Evolutionary conservation across 805 yeast genomes (phyloP).

Genomic region (Ogataea trehalophila): DNA sequence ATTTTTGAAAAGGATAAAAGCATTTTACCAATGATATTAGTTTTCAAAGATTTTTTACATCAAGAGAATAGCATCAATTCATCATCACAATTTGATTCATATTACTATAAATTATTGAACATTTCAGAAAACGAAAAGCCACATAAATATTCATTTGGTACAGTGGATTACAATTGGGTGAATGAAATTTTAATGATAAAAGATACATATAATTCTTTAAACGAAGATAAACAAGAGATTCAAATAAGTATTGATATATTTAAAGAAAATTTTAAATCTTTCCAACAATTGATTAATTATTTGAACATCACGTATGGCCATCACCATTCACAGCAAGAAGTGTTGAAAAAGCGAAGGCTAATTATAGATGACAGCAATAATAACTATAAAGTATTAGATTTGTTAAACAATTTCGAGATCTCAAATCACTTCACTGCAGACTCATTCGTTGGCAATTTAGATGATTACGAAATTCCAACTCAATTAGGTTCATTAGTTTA

Average conservation of each 20-base stretch:
- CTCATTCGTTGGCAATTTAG: conserved; percentile 9
- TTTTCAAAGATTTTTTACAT: conserved; percentile 12
- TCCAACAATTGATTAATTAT: conserved; percentile 9
- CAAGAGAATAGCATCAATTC: conserved; percentile 2
- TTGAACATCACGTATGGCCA: conserved; percentile 1
- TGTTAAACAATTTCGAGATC: conserved; percentile 5
- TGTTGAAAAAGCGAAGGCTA: conserved; percentile 7
- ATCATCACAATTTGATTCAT: conserved; percentile 15
- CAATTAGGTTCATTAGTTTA: conserved; percentile 16
- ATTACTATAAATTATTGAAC: conserved; percentile 12
- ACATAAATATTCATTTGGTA: conserved; percentile 11
- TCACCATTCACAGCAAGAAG: conserved; percentile 2
- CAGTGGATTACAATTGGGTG: conserved; percentile 4
- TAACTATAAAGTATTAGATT: conserved; percentile 7
- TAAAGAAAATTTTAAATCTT: conserved; percentile 4
- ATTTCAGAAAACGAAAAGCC: conserved; percentile 8
- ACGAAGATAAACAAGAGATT: neutral
- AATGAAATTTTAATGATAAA: neutral
- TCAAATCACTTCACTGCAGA: conserved; percentile 11
- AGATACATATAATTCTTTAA: neutral
- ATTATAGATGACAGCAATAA: conserved; percentile 2
- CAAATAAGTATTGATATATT: neutral
- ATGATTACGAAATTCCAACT: conserved; percentile 5
- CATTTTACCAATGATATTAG: conserved; percentile 12
- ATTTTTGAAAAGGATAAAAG: conserved; percentile 16